These are phyloP conservation scores for Puccinia hordei DNA, from an alignment of 1,284 basidiomycete species.

Conservation along the genomic window DNA sequence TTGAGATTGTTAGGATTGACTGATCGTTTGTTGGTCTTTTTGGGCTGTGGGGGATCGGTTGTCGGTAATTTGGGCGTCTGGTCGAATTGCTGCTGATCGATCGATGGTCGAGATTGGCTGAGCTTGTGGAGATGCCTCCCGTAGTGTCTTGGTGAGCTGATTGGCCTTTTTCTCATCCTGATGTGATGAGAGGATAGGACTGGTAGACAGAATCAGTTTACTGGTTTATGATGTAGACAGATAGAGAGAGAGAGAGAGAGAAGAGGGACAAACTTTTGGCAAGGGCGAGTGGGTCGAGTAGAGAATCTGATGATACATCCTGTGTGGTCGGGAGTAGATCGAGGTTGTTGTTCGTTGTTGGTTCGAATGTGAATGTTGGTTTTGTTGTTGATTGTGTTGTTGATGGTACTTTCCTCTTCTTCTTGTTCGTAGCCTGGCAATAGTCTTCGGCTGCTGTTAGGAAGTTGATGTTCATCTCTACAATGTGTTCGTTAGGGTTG, in stretches of 20 bases:
- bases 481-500: too few species aligned
- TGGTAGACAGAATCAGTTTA: not conserved
- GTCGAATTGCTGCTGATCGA: not conserved
- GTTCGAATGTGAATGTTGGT: not conserved
- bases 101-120: not conserved
- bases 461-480: too few species aligned
- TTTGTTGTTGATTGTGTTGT: not conserved
- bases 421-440: too few species aligned
- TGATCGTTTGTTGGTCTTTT: not conserved
- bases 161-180: constrained; percentile 36
- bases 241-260: too few species aligned
- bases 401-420: constrained; percentile 7
- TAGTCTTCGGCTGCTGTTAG: too few species aligned
- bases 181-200: constrained; percentile 38
- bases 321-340: too few species aligned
- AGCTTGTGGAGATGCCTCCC: constrained; percentile 39
- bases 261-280: too few species aligned
- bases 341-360: too few species aligned
- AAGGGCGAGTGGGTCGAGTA: too few species aligned
- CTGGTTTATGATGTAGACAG: too few species aligned
- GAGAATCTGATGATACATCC: too few species aligned
- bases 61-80: not conserved
- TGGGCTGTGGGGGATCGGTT: not conserved
- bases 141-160: constrained; percentile 38
- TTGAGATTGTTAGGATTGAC: not conserved